phyloP scores from a whole-genome alignment of 2,329 filamentous ascomycete genomes.

The Talaromyces sp. region DNA sequence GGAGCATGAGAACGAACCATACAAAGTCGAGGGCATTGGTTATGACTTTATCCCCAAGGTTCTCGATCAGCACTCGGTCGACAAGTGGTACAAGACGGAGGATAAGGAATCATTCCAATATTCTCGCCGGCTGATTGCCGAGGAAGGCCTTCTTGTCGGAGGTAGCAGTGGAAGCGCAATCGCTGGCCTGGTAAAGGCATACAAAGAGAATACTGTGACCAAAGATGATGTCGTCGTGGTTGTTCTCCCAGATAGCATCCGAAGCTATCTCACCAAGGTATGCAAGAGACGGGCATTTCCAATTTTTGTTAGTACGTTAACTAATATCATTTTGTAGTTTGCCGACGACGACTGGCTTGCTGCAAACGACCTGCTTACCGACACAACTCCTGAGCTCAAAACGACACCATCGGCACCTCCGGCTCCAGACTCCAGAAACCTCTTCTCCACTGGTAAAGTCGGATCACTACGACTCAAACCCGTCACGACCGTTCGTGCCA shows the following conservation, averaged over 20 bases:
- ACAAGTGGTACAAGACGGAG: conserved; percentile 98
- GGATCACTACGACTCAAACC: conserved; percentile 83
- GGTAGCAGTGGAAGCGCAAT: conserved; percentile 92
- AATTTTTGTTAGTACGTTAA: neutral
- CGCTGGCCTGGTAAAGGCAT: conserved; percentile 70
- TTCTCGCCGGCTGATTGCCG: conserved; percentile 82
- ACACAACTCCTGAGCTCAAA: conserved; percentile 42
- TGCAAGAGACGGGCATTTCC: conserved; percentile 4
- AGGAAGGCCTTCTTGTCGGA: conserved; percentile 89
- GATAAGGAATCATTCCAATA: conserved; percentile 87
- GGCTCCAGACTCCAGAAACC: conserved; percentile 47
- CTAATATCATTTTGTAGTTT: conserved; percentile 50
- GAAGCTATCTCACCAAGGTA: conserved; percentile 90
- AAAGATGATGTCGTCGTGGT: conserved; percentile 88
- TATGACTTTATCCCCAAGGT: conserved; percentile 98
- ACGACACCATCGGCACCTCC: conserved; percentile 23
- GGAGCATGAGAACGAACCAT: conserved; percentile 72
- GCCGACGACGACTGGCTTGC: conserved; percentile 98
- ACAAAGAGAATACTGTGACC: conserved; percentile 68
- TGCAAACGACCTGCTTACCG: conserved; percentile 83
- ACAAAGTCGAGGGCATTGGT: conserved; percentile 98
- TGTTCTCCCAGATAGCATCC: conserved; percentile 88
- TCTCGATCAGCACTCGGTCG: conserved; percentile 70
- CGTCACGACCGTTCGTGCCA: conserved; percentile 73
- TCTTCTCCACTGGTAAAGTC: conserved; percentile 74